These are phyloP conservation scores for Corchorus capsularis DNA, from an alignment of 345 rosid species.

Conservation along the genomic window DNA sequence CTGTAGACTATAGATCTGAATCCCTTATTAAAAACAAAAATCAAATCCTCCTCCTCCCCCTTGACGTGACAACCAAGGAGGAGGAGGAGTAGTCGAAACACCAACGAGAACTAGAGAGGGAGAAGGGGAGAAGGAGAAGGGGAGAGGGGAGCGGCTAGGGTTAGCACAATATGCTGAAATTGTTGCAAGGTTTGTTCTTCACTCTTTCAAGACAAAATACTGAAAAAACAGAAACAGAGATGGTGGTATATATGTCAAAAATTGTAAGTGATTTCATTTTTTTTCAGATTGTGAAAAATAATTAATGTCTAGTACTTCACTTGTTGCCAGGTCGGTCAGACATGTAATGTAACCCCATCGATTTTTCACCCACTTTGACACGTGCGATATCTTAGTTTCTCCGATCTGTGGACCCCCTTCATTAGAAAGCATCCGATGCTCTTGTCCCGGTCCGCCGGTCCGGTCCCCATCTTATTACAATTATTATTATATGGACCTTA, in stretches of 20 bases:
- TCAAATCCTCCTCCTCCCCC: too few species aligned
- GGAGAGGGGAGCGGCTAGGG: too few species aligned
- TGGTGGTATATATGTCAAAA: too few species aligned
- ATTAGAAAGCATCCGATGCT: constrained; percentile 23
- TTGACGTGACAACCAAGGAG: too few species aligned
- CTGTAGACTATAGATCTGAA: too few species aligned
- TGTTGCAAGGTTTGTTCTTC: not conserved
- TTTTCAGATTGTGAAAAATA: not conserved
- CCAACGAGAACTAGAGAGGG: too few species aligned
- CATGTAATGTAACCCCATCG: constrained; percentile 10
- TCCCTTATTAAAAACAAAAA: too few species aligned
- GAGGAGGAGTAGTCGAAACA: too few species aligned
- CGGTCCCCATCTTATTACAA: not conserved
- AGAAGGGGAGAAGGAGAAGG: too few species aligned
- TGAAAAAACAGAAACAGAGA: not conserved
- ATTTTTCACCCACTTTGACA: not conserved
- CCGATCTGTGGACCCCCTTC: constrained; percentile 21
- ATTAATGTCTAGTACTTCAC: not conserved
- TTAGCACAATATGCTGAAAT: not conserved
- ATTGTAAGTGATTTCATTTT: not conserved
- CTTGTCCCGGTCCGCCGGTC: too few species aligned
- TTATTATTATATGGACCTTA: not conserved
- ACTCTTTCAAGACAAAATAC: not conserved
- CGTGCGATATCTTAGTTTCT: constrained; percentile 12
- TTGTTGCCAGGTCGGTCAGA: not conserved